Conservation (phyloP, 192 early-diverging fungal genomes). For the Jimgerdemannia flammicorona region DNA sequence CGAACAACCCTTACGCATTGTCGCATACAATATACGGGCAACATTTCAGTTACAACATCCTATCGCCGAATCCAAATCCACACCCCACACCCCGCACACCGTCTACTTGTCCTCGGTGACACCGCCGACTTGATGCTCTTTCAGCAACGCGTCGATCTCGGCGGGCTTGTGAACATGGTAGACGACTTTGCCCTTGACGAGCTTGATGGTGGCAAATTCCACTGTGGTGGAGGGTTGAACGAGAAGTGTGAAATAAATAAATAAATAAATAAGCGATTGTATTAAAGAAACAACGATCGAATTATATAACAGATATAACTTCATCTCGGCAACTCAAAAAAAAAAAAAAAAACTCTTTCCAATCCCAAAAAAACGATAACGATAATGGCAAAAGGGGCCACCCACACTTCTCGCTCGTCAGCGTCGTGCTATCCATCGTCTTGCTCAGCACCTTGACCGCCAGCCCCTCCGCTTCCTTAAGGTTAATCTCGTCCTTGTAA, state of each 20-base stretch:
- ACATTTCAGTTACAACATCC: too few species aligned
- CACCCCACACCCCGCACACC: neutral
- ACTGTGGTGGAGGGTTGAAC: too few species aligned
- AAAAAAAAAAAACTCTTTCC: too few species aligned
- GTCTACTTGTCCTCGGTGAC: conserved; percentile 12
- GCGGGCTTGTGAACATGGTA: conserved; percentile 67
- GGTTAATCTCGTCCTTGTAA: conserved; percentile 84
- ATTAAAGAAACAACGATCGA: too few species aligned
- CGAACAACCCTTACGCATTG: too few species aligned
- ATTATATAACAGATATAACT: too few species aligned
- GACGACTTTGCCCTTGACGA: conserved; percentile 53
- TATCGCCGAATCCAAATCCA: neutral
- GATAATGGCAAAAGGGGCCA: too few species aligned
- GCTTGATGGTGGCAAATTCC: conserved; percentile 86
- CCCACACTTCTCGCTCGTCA: conserved; percentile 90
- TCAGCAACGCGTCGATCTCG: conserved; percentile 81
- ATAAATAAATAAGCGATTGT: too few species aligned
- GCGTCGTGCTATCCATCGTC: conserved; percentile 92
- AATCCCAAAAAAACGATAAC: conserved; percentile 9
- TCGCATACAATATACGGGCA: too few species aligned
- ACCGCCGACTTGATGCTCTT: conserved; percentile 60
- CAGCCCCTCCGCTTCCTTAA: conserved; percentile 88
- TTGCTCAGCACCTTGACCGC: conserved; percentile 94
- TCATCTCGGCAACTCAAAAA: too few species aligned
- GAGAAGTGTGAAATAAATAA: too few species aligned